A percentile compares a stretch with the other conserved stretches of the same genome.
phyloP scores from a whole-genome alignment of 140 eudicot genomes.

The Ambrosia hybrid region DNA sequence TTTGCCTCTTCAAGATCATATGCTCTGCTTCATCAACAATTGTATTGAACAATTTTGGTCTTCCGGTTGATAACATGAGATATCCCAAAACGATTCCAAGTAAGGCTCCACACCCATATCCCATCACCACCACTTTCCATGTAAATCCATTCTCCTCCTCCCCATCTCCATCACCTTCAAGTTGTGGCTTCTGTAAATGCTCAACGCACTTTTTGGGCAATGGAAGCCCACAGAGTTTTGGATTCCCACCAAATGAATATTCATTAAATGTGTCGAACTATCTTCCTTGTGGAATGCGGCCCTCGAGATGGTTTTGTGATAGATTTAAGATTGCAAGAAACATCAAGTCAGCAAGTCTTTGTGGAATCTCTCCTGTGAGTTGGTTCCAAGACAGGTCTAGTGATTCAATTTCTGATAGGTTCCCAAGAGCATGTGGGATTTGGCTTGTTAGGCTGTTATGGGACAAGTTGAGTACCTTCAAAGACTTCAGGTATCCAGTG shows the following conservation, averaged over 20 bases:
- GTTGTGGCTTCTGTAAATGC: neutral
- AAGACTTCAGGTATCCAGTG: neutral
- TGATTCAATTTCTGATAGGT: conserved; percentile 1
- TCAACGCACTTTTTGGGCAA: neutral
- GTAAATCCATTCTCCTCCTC: conserved; percentile 25
- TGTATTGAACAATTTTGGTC: conserved; percentile 28
- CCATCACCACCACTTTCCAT: conserved; percentile 34
- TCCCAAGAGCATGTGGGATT: neutral
- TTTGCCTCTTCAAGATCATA: neutral
- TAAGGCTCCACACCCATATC: conserved; percentile 30
- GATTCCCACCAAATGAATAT: neutral
- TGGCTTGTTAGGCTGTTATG: neutral
- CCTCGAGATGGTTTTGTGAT: conserved; percentile 1
- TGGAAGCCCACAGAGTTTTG: conserved; percentile 6
- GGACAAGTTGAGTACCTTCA: neutral
- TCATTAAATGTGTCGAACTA: neutral
- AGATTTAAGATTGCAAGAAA: neutral
- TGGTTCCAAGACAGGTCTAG: conserved; percentile 3
- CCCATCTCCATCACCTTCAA: neutral
- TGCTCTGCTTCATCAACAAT: conserved; percentile 12
- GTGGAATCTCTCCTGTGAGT: conserved; percentile 8
- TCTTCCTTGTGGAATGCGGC: conserved; percentile 3
- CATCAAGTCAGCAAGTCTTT: neutral
- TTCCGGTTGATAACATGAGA: conserved; percentile 24
- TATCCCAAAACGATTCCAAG: conserved; percentile 29